Base-by-base conservation (phyloP, 768 basidiomycete species). In the Pleurotus eryngii region DNA sequence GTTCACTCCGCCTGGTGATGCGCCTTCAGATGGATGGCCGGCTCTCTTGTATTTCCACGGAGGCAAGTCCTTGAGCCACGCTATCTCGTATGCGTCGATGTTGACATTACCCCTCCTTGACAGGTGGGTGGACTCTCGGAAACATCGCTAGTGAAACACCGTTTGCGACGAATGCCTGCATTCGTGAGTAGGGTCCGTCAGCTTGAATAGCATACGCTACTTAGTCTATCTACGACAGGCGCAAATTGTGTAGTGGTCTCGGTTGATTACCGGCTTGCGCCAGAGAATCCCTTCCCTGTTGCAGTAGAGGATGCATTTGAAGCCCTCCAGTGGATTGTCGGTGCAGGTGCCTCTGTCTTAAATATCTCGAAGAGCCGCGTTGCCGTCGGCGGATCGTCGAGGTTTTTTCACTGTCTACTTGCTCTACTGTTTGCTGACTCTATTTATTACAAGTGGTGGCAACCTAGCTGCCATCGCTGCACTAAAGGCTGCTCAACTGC, bases 121-220 rank as follows among this genome's bases (percentile, higher is more conserved):
- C 61, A 86, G 89, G 89, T 42, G 89, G 89, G 35, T 90, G 89
- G 89, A 89, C 87, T 0, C 73, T 90, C 1, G 89, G 89, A 0
- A 83, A 75, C 55, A 85, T 88, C 61, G 65, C 65, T 20, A 80
- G 80, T 22, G 84, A 86, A 58, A 80, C 78, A n/a, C 72, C 81
- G 4, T 86, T 91, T 62, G 74, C 78, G 38, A 84, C 83, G 1
- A 81, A 81, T 50, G 79, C 85, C 76, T 82, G 80, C 70, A 76
- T 79, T 50, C 71, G 85, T 86, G 61, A 57, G 74, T 67, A 17
- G 14, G 14, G 4, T 27, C 22, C 26, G 46, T 51, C n/a, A n/a
- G 20, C 1, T 30, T 45, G 51, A 46, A 46, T 5, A 22, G 24
- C 4, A 11, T 35, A 17, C 39, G 17, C 22, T 53, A 18, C 8